Percentiles rank a stretch among this genome's conserved stretches.
Conservation (phyloP, 768 basidiomycete species). For the Podaxis rugospora region DNA sequence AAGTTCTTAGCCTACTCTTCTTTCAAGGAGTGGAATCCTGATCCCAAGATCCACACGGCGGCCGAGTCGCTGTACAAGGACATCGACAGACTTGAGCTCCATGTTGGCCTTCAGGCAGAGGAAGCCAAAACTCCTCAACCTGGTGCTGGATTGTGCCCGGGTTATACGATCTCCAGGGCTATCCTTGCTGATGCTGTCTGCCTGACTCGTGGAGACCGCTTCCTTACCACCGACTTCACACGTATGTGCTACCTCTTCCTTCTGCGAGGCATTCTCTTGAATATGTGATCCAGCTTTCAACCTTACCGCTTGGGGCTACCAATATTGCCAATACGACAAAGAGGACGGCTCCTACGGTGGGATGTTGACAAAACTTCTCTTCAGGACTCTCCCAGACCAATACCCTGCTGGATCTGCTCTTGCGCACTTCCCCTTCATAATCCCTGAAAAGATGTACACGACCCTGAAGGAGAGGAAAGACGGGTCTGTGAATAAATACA, state of each 20-base stretch:
- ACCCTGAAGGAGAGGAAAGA: constrained; percentile 29
- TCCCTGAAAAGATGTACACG: constrained; percentile 46
- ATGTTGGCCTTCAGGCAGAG: constrained; percentile 74
- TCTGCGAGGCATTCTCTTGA: neutral
- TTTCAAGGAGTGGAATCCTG: constrained; percentile 73
- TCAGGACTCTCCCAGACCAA: constrained; percentile 64
- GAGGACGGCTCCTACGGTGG: constrained; percentile 74
- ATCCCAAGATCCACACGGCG: constrained; percentile 50
- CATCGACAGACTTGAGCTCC: constrained; percentile 77
- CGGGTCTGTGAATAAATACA: constrained; percentile 41
- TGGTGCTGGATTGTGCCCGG: constrained; percentile 77
- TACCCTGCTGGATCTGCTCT: constrained; percentile 64
- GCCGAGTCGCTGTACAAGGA: constrained; percentile 65
- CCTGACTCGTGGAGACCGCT: constrained; percentile 75
- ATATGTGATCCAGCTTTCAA: constrained; percentile 48
- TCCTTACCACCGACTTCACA: constrained; percentile 72
- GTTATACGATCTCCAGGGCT: constrained; percentile 81
- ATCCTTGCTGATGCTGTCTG: constrained; percentile 78
- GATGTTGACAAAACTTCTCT: constrained; percentile 68
- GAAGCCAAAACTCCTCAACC: constrained; percentile 57
- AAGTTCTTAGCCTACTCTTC: constrained; percentile 43
- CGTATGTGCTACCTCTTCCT: constrained; percentile 38
- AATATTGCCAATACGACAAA: constrained; percentile 60
- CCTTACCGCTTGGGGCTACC: constrained; percentile 75
- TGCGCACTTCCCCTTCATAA: constrained; percentile 79